Evolutionary conservation across 768 basidiomycete genomes (phyloP), one percentile per base, ranked within the genome.

Genomic region (Xerocomellus intermedius): DNA sequence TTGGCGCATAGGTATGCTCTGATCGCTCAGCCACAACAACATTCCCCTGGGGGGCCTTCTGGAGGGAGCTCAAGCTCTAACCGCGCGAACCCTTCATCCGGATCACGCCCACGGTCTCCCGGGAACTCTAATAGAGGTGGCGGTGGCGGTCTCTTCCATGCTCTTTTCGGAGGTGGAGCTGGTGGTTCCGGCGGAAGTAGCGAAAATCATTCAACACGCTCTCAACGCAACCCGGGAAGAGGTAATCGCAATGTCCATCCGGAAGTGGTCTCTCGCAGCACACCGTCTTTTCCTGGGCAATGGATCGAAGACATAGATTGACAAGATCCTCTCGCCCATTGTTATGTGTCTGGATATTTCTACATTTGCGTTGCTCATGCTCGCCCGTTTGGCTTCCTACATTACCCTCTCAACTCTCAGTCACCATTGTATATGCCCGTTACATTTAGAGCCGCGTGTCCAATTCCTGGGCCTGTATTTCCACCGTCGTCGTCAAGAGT

Each of bases 1-100:
- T 45, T 28, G 52, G 35, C 9, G 22, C 28, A 43, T 56, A 90
- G 88, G 60, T 75, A 82, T 65, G 83, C 87, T 43, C 74, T 91
- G 4, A 73, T 89, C 13, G 78, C 87, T 21, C 89, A 91, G 64
- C 87, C 87, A 7, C 69, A 72, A 35, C 73, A 72, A 38, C 68
- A 71, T 26, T 12, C 64, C 28, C 63, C 71, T 32, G 64, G 57
- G 5, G 63, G 69, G 10, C 43, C 60, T 30, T 52, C 73, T n/a
- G 73, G 64, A 28, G 68, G 58, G 21, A 52, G 61, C 19, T 51
- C 64, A 0, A 49, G 42, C 44, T 50, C 56, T 28, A 54, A 50
- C 16, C 56, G 57, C 24, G 41, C 58, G 9, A 66, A 50, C 22
- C 47, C 61, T 22, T 45, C 70, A 17, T 48, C 65, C 4, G 55